These are phyloP conservation scores for Carex myosuroides DNA, from an alignment of 176 grass and related monocot genomes.

Conservation along the genomic window DNA sequence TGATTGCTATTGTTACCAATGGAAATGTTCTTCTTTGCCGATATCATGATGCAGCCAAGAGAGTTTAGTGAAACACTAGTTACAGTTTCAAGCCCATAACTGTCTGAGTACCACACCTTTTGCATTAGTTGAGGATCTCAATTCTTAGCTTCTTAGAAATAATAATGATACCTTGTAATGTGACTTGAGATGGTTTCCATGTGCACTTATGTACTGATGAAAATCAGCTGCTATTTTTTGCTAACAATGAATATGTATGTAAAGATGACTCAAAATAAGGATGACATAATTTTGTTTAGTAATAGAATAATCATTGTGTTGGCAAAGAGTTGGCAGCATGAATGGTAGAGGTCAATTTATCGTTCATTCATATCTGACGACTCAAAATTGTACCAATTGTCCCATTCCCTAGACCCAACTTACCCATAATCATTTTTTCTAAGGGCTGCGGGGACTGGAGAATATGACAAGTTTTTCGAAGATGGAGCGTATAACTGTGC, in stretches of 20 bases:
- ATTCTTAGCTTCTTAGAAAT: not conserved
- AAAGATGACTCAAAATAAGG: not conserved
- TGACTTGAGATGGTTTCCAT: not conserved
- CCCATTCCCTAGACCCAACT: no score
- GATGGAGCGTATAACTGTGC: conserved; percentile 59
- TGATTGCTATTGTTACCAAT: not conserved
- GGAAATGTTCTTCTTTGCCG: not conserved
- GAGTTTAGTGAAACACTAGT: not conserved
- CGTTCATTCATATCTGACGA: no score
- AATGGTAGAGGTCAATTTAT: no score
- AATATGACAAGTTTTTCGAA: conserved; percentile 65
- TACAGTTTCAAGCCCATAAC: not conserved
- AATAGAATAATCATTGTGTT: not conserved
- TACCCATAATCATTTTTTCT: not conserved
- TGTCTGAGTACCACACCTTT: not conserved
- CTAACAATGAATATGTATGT: not conserved
- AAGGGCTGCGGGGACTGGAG: conserved; percentile 50
- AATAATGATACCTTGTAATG: not conserved
- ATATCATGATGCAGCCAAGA: not conserved
- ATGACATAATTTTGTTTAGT: not conserved
- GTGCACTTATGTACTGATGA: not conserved
- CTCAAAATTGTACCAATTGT: no score
- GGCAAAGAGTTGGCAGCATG: no score
- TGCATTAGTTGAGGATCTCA: not conserved
- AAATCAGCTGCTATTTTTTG: not conserved